These are phyloP conservation scores for Trametes meyenii DNA, from an alignment of 768 basidiomycete species.

Conservation along the genomic window DNA sequence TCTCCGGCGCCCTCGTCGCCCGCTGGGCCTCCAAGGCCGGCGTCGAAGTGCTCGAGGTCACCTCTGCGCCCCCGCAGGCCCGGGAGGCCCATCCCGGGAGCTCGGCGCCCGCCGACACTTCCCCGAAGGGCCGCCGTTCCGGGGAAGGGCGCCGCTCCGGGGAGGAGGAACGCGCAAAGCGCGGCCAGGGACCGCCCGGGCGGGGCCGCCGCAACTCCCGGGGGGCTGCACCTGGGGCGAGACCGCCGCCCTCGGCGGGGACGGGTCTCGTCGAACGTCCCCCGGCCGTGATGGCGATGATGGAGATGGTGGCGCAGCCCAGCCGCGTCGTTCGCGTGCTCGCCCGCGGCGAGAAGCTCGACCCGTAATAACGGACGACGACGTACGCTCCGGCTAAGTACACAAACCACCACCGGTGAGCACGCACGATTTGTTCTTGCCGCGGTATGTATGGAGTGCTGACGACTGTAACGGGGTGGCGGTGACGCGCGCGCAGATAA, in stretches of 20 bases:
- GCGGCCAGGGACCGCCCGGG: conserved; percentile 20
- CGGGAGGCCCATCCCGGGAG: conserved; percentile 10
- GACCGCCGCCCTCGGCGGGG: conserved; percentile 19
- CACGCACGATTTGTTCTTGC: background rate
- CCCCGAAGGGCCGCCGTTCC: conserved; percentile 24
- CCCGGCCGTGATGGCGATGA: conserved; percentile 79
- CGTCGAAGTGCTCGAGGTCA: conserved; percentile 57
- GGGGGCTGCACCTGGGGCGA: conserved; percentile 13
- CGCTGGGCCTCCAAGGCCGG: conserved; percentile 71
- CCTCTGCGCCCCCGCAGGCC: conserved; percentile 37
- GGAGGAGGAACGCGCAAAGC: conserved; percentile 33
- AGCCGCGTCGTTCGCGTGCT: conserved; percentile 78
- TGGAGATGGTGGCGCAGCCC: conserved; percentile 74
- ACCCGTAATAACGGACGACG: conserved; percentile 40
- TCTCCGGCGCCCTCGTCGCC: conserved; percentile 61
- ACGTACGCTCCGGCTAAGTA: too few relatives aligned
- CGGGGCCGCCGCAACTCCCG: conserved; percentile 30
- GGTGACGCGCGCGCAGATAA: background rate
- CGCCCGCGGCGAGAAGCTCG: conserved; percentile 83
- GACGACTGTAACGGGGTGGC: too few relatives aligned
- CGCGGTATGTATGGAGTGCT: background rate
- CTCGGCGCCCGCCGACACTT: background rate
- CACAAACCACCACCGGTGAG: conserved; percentile 6
- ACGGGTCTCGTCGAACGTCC: conserved; percentile 72
- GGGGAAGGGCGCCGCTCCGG: conserved; percentile 31